Conservation (phyloP, 441 rosid genomes). For the Biscutella auriculata region DNA sequence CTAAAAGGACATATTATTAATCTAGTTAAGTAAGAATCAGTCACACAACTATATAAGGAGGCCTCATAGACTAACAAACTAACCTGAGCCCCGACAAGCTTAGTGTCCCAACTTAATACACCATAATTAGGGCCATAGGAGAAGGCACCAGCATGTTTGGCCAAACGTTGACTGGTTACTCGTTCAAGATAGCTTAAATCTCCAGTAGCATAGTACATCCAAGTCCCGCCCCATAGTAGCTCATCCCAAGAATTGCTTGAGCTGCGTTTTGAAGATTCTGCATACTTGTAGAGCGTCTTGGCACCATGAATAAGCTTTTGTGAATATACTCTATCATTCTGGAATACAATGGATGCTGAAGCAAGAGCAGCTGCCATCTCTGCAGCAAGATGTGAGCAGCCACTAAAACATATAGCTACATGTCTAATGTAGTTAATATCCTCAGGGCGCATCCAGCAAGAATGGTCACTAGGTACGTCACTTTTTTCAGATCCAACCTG, state of each 20-base stretch:
- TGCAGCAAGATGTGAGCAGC: slow-evolving; percentile 74
- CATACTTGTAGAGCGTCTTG: slow-evolving; percentile 40
- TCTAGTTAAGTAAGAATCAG: background rate
- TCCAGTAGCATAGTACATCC: slow-evolving; percentile 92
- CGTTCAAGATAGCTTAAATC: slow-evolving; percentile 50
- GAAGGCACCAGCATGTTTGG: slow-evolving; percentile 64
- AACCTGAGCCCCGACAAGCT: slow-evolving; percentile 86
- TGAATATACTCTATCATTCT: slow-evolving; percentile 66
- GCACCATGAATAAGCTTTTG: slow-evolving; percentile 78
- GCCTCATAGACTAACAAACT: background rate
- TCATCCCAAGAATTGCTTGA: too few species aligned
- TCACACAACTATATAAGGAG: background rate
- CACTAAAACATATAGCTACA: slow-evolving; percentile 27
- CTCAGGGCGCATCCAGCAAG: slow-evolving; percentile 97
- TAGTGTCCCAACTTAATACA: slow-evolving; percentile 92
- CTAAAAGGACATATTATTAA: slow-evolving; percentile 21
- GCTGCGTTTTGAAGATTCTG: too few species aligned
- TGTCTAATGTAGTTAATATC: slow-evolving; percentile 64
- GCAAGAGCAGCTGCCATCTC: slow-evolving; percentile 97
- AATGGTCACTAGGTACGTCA: slow-evolving; percentile 33
- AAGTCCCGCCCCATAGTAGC: slow-evolving; percentile 74
- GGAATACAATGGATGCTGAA: slow-evolving; percentile 87
- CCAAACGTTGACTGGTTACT: slow-evolving; percentile 43
- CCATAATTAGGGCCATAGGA: slow-evolving; percentile 55
- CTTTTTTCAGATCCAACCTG: slow-evolving; percentile 70